phyloP scores from a whole-genome alignment of 179 eudicot species.

The Nepenthes alata region DNA sequence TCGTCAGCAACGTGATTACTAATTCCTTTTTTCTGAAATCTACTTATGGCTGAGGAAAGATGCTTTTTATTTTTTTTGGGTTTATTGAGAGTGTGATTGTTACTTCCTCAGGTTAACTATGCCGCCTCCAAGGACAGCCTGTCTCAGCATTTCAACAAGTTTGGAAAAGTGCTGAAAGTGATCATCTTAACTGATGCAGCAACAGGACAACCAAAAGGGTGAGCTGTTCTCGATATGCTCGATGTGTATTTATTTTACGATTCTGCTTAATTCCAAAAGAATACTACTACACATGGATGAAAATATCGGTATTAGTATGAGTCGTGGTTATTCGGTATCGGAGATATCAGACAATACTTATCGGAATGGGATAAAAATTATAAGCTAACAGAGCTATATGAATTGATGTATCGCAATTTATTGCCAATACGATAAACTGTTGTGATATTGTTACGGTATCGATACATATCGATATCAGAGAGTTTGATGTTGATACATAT shows the following conservation, averaged over 20 bases:
- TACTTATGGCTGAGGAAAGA: not conserved
- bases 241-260: not conserved
- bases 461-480: too few relatives aligned
- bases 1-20: slow-evolving; percentile 67
- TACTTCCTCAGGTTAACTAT: slow-evolving; percentile 66
- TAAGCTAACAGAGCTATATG: too few relatives aligned
- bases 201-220: slow-evolving; percentile 97
- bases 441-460: too few relatives aligned
- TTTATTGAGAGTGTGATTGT: slow-evolving; percentile 8
- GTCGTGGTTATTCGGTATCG: too few relatives aligned
- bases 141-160: slow-evolving; percentile 86
- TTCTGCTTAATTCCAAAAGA: slow-evolving; percentile 5
- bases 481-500: too few relatives aligned
- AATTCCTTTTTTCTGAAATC: slow-evolving; percentile 5
- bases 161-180: slow-evolving; percentile 89
- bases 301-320: too few relatives aligned
- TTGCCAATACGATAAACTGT: too few relatives aligned
- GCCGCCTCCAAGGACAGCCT: slow-evolving; percentile 90
- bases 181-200: slow-evolving; percentile 64
- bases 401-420: too few relatives aligned
- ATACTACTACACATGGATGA: not conserved
- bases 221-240: slow-evolving; percentile 11
- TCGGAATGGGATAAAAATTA: too few relatives aligned
- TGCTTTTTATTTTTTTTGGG: not conserved
- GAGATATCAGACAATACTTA: too few relatives aligned